These are phyloP conservation scores for Arthrobotrys musiformis DNA, from an alignment of 2,329 filamentous ascomycete species.

Conservation along the genomic window DNA sequence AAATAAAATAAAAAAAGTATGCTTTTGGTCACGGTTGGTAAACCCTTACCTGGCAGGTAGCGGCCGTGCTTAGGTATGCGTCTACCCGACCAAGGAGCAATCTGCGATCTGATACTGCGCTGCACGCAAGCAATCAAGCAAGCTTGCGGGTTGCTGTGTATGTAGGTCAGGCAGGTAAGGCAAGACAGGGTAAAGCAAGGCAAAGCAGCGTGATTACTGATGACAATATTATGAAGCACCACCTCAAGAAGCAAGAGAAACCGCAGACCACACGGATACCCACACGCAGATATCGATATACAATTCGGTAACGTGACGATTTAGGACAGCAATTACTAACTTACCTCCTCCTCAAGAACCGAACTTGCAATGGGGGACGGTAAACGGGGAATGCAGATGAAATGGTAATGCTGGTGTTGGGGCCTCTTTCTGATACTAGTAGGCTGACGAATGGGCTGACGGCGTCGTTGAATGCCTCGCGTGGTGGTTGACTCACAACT, in stretches of 20 bases:
- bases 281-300: slow-evolving; percentile 17
- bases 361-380: too few relatives aligned
- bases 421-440: slow-evolving; percentile 10
- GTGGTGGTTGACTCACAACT: slow-evolving; percentile 15
- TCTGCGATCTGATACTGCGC: slow-evolving; percentile 37
- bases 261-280: slow-evolving; percentile 6
- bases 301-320: slow-evolving; percentile 40
- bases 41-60: slow-evolving; percentile 27
- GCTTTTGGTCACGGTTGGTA: slow-evolving; percentile 43
- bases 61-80: slow-evolving; percentile 19
- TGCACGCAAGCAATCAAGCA: too few relatives aligned
- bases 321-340: too few relatives aligned
- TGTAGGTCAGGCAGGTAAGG: too few relatives aligned
- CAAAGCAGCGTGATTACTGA: slow-evolving; percentile 23
- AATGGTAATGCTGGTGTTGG: slow-evolving; percentile 26
- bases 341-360: too few relatives aligned
- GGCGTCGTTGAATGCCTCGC: slow-evolving; percentile 26
- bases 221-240: not conserved
- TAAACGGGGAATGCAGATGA: too few relatives aligned
- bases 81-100: slow-evolving; percentile 43
- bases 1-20: slow-evolving; percentile 31
- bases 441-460: slow-evolving; percentile 50
- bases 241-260: not conserved
- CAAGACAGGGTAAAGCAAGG: not conserved
- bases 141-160: not conserved